phyloP scores from a whole-genome alignment of 306 rosid genomes.

The Quercus wislizeni region DNA sequence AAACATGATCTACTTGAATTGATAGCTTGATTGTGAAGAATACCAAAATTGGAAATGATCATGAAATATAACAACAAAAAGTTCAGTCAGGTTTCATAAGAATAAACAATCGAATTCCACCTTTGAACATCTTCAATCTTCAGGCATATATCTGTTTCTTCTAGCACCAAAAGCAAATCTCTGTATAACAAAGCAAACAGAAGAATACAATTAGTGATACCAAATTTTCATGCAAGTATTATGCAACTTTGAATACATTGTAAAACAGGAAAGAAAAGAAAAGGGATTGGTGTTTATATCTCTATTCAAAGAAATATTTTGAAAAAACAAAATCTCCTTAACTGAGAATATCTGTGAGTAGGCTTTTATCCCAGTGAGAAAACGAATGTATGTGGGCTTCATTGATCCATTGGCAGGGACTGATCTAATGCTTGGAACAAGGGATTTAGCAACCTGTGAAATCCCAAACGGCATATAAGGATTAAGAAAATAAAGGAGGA shows the following conservation, averaged over 20 bases:
- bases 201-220: neutral
- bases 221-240: neutral
- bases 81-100: neutral
- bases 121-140: slow-evolving; percentile 45
- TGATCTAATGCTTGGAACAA: slow-evolving; percentile 86
- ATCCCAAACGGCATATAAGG: neutral
- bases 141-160: slow-evolving; percentile 74
- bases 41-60: neutral
- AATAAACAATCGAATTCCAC: neutral
- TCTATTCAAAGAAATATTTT: slow-evolving; percentile 4
- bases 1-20: neutral
- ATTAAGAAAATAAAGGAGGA: neutral
- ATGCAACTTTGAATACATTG: neutral
- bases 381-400: slow-evolving; percentile 83
- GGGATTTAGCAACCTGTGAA: slow-evolving; percentile 77
- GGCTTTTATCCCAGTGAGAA: slow-evolving; percentile 91
- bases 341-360: slow-evolving; percentile 92
- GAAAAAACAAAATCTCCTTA: slow-evolving; percentile 28
- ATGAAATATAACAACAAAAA: neutral
- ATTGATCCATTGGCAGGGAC: slow-evolving; percentile 53
- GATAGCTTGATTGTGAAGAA: neutral
- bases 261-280: neutral
- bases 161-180: slow-evolving; percentile 95
- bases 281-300: neutral
- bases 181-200: slow-evolving; percentile 41